Evolutionary conservation across 2,329 filamentous ascomycete species (phyloP).

Genomic region (Fusarium citri): DNA sequence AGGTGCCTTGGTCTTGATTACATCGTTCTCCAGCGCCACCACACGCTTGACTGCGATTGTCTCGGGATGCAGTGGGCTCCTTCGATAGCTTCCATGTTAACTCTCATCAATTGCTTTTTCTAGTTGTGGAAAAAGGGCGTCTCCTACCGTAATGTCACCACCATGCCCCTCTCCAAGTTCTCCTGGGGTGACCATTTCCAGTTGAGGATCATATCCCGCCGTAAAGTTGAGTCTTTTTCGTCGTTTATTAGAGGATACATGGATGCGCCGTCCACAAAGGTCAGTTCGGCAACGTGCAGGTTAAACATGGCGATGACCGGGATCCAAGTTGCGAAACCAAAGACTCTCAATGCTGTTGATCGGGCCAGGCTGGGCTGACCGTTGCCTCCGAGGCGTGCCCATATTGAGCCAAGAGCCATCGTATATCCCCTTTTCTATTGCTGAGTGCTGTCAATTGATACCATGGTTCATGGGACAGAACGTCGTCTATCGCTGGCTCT

Average conservation of each 20-base stretch:
- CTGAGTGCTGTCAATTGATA: background rate
- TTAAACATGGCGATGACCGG: constrained; percentile 72
- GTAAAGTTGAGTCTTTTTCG: constrained; percentile 67
- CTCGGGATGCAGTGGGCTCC: constrained; percentile 78
- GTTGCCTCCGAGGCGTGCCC: constrained; percentile 49
- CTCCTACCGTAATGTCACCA: constrained; percentile 76
- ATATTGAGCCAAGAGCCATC: constrained; percentile 54
- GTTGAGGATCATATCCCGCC: constrained; percentile 67
- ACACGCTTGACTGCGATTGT: constrained; percentile 83
- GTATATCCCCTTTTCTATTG: constrained; percentile 3
- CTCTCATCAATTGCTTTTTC: background rate
- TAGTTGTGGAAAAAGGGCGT: background rate
- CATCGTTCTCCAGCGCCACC: constrained; percentile 82
- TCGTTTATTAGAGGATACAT: constrained; percentile 85
- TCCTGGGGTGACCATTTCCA: constrained; percentile 69
- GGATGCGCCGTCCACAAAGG: constrained; percentile 69
- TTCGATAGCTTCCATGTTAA: constrained; percentile 49
- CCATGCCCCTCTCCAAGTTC: constrained; percentile 75
- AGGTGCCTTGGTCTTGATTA: constrained; percentile 72
- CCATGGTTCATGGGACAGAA: constrained; percentile 23
- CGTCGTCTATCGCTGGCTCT: constrained; percentile 2
- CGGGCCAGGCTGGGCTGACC: constrained; percentile 41
- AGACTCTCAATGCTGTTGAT: constrained; percentile 58
- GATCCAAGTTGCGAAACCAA: constrained; percentile 70
- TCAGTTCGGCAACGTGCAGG: constrained; percentile 68